A percentile compares a stretch with the other conserved stretches of the same genome.
phyloP scores from a whole-genome alignment of 2,329 filamentous ascomycete species.

The Penicillium brevicompactum region DNA sequence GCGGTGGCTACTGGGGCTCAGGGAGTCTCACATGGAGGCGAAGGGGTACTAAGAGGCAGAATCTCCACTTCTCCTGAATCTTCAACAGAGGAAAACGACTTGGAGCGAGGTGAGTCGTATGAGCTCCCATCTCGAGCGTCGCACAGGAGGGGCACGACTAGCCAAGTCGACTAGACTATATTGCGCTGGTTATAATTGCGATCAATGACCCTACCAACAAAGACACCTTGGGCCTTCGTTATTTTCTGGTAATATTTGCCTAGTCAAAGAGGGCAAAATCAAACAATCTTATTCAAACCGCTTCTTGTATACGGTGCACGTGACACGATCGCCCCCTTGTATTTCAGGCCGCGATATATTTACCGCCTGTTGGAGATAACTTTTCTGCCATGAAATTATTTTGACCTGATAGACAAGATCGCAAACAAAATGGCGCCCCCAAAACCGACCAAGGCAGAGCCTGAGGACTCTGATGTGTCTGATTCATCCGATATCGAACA shows the following conservation, averaged over 20 bases:
- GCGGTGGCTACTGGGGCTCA: slow-evolving; percentile 5
- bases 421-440: slow-evolving; percentile 33
- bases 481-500: slow-evolving; percentile 23
- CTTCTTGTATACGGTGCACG: slow-evolving; percentile 5
- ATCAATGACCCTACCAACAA: neutral
- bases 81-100: slow-evolving; percentile 37
- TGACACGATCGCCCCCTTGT: slow-evolving; percentile 6
- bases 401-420: slow-evolving; percentile 20
- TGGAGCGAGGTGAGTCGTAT: slow-evolving; percentile 46
- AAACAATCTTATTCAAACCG: neutral
- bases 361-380: slow-evolving; percentile 33
- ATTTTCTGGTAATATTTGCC: too few species aligned
- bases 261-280: too few species aligned
- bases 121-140: slow-evolving; percentile 34
- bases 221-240: too few species aligned
- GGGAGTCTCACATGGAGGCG: slow-evolving; percentile 13
- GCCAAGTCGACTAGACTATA: slow-evolving; percentile 19
- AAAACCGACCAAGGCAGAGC: slow-evolving; percentile 22
- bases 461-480: slow-evolving; percentile 28
- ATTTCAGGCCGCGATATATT: neutral
- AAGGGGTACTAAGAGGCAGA: slow-evolving; percentile 21
- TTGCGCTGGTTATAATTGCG: neutral
- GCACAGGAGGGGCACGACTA: slow-evolving; percentile 33
- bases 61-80: slow-evolving; percentile 28
- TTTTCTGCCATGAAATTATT: slow-evolving; percentile 39